A percentile compares a stretch with the other conserved stretches of the same genome.
These are phyloP conservation scores for Setaria italica DNA, from an alignment of 202 grass and related monocot species.

Conservation along the genomic window DNA sequence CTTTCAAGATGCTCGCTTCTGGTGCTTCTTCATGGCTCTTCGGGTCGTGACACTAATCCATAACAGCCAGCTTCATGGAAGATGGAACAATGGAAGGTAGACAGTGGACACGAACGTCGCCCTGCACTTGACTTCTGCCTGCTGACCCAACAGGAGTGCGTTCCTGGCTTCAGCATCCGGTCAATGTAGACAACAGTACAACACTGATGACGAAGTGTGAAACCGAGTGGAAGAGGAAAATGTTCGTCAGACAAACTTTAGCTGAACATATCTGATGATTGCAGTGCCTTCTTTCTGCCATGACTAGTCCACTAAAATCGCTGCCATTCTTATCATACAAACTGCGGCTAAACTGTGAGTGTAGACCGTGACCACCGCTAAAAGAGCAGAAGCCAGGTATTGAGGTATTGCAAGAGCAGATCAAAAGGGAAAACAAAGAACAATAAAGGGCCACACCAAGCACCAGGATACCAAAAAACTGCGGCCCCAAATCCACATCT, in stretches of 20 bases:
- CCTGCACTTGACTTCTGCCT: neutral
- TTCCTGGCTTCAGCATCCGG: neutral
- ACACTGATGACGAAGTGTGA: neutral
- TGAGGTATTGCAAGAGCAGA: neutral
- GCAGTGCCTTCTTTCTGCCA: neutral
- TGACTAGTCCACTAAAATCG: neutral
- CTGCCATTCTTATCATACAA: neutral
- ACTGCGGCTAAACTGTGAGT: neutral
- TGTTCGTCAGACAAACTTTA: neutral
- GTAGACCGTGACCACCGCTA: neutral
- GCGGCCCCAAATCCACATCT: neutral
- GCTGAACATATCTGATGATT: neutral
- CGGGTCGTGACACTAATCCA: too few species aligned
- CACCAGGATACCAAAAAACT: neutral
- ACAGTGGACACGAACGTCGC: neutral
- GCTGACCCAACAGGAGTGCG: neutral
- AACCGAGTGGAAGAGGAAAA: neutral
- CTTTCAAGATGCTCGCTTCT: too few species aligned
- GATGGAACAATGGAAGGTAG: neutral
- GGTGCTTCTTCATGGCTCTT: too few species aligned
- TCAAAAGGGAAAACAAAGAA: neutral
- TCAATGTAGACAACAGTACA: neutral
- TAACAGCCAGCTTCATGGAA: neutral
- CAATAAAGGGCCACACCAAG: neutral
- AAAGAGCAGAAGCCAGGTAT: neutral